A percentile compares a stretch with the other conserved stretches of the same genome.
These are phyloP conservation scores for Ramaria rubella DNA, from an alignment of 768 basidiomycete genomes.

Conservation along the genomic window DNA sequence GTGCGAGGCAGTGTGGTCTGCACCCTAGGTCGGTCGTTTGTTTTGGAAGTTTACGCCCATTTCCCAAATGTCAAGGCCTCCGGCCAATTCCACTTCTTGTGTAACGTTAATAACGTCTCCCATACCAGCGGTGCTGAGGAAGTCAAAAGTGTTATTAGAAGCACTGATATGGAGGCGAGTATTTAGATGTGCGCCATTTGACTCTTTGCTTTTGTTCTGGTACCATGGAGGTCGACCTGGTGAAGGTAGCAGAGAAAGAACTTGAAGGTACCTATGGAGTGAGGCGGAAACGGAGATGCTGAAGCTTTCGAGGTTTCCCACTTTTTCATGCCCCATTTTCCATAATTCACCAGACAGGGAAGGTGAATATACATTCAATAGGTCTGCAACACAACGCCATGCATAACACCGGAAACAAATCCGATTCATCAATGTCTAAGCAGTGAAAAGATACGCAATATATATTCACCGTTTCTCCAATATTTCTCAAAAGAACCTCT, in stretches of 20 bases:
- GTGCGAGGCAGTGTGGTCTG: not conserved
- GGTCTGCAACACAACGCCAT: too few relatives aligned
- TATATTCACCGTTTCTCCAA: too few relatives aligned
- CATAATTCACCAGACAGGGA: too few relatives aligned
- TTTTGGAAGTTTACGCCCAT: not conserved
- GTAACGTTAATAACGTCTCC: conserved; percentile 10
- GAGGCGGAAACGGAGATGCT: conserved; percentile 40
- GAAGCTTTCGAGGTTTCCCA: conserved; percentile 50
- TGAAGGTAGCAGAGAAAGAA: conserved; percentile 41
- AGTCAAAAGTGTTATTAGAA: not conserved
- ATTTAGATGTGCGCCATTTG: not conserved
- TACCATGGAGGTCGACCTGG: conserved; percentile 11
- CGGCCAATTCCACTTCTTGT: conserved; percentile 12
- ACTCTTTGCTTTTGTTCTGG: not conserved
- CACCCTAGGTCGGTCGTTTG: not conserved
- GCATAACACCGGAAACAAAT: too few relatives aligned
- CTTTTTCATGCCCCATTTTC: too few relatives aligned
- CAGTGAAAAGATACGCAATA: too few relatives aligned
- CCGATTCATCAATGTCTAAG: too few relatives aligned
- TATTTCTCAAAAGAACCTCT: too few relatives aligned
- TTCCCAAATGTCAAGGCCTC: conserved; percentile 6
- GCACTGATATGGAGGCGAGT: not conserved
- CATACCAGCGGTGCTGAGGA: conserved; percentile 3
- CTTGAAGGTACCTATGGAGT: conserved; percentile 51
- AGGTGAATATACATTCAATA: too few relatives aligned